Base-by-base conservation (phyloP, 2,329 filamentous ascomycete species). In the Colletotrichum sp. region DNA sequence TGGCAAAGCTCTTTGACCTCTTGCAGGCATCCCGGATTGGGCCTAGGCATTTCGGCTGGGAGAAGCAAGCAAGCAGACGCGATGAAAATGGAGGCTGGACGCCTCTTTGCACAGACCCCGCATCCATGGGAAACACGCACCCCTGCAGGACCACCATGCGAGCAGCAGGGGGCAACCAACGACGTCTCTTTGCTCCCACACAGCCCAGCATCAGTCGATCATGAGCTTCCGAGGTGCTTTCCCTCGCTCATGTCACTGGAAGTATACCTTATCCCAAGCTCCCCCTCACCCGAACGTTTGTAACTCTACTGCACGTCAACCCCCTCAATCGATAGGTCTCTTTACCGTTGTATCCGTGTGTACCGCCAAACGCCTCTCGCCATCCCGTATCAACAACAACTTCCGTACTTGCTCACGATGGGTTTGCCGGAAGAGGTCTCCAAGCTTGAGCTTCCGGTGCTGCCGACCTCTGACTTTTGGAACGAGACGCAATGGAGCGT, bases 401-500 rank as follows among this genome's bases (percentile, higher is more conserved):
- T 7, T 16, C 73, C 39, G 10, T n/a, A 28, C 48, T 48, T 39
- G 28, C 24, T 55, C 66, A 70, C 34, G n/a, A 77, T 75, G 72
- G 52, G 55, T 61, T 36, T 68, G 52, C 60, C 71, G 39, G 52
- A 74, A 43, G n/a, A 68, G 5, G 55, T 71, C 36, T 30, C 66
- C 26, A 24, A 67, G 16, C 34, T 74, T 5, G 68, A 66, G 30
- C 73, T 77, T 48, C 78, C 48, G 71, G 71, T 52, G 73, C 72
- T 78, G 7, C 81, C 82, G 24, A 12, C 77, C 0, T 80, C 79
- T 7, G 79, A 82, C 76, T 88, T 87, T 80, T 87, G 90, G 79
- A 85, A 82, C 55, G 83, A 86, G 65, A 81, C 83, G 21, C 89
- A 92, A 83, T 93, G 91, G 91, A 81, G 85, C 52, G 88, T 89